These are phyloP conservation scores for Vigna radiata DNA, from an alignment of 306 rosid genomes.

Conservation along the genomic window DNA sequence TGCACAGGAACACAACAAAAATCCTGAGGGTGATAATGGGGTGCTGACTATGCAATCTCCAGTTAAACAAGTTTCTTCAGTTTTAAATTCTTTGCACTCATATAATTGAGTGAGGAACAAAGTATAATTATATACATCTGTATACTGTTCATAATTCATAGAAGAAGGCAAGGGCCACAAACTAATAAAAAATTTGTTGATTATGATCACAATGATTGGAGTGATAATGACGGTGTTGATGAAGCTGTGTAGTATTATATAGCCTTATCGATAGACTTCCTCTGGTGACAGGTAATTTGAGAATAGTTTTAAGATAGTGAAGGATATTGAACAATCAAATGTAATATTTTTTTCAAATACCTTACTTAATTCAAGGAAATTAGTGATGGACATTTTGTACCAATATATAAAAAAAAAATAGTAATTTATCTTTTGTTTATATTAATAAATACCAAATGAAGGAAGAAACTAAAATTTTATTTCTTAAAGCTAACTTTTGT, in stretches of 20 bases:
- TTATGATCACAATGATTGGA: constrained; percentile 55
- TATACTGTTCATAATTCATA: neutral
- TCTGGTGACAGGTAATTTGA: constrained; percentile 52
- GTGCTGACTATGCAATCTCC: constrained; percentile 56
- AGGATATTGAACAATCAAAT: constrained; percentile 26
- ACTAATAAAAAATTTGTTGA: constrained; percentile 39
- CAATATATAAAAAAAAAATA: neutral
- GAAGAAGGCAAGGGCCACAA: constrained; percentile 31
- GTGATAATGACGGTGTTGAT: constrained; percentile 58
- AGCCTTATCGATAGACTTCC: constrained; percentile 54
- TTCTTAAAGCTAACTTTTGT: neutral
- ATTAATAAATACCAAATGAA: neutral
- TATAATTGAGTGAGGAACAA: constrained; percentile 40
- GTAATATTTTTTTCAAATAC: neutral
- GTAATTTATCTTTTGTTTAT: neutral
- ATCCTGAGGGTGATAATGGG: constrained; percentile 53
- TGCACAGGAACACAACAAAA: constrained; percentile 66
- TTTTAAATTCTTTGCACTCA: constrained; percentile 49
- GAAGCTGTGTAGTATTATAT: constrained; percentile 35
- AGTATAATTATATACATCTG: constrained; percentile 9
- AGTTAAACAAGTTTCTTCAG: constrained; percentile 29
- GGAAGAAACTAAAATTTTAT: neutral
- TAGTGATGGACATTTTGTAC: too few relatives aligned
- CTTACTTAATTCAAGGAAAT: neutral
- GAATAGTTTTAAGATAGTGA: constrained; percentile 43